A percentile compares a stretch with the other conserved stretches of the same genome.
These are phyloP conservation scores for Naumovozyma castellii DNA, from an alignment of 805 yeast species.

Conservation along the genomic window DNA sequence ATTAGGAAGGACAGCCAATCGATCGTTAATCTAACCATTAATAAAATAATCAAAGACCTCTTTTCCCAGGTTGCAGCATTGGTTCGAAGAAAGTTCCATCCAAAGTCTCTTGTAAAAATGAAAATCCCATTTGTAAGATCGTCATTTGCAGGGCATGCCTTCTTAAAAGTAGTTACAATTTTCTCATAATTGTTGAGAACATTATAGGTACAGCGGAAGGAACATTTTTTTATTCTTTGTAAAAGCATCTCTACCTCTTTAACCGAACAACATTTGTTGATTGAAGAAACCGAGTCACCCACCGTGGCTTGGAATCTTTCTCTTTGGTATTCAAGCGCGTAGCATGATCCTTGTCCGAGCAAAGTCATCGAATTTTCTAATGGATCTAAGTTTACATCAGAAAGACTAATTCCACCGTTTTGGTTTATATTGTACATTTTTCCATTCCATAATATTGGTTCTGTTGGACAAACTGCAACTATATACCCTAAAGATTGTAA, in stretches of 20 bases:
- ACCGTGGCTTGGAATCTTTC: constrained; percentile 48
- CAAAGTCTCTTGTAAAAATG: constrained; percentile 72
- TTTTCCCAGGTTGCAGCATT: constrained; percentile 47
- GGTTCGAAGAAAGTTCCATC: constrained; percentile 57
- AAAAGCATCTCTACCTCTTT: constrained; percentile 67
- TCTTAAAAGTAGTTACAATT: constrained; percentile 44
- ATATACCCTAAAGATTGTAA: constrained; percentile 46
- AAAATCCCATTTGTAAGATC: constrained; percentile 65
- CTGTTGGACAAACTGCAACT: constrained; percentile 64
- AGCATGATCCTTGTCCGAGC: constrained; percentile 49
- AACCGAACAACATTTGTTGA: constrained; percentile 62
- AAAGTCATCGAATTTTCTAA: constrained; percentile 15
- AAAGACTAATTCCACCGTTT: constrained; percentile 18
- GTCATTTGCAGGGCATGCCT: constrained; percentile 60
- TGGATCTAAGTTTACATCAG: constrained; percentile 20
- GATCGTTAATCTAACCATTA: constrained; percentile 64
- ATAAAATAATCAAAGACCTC: constrained; percentile 59
- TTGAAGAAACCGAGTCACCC: constrained; percentile 45
- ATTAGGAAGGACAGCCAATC: constrained; percentile 91
- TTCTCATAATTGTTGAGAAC: constrained; percentile 53
- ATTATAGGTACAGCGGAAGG: constrained; percentile 56
- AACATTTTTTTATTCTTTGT: constrained; percentile 51
- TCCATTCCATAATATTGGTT: constrained; percentile 90
- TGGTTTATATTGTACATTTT: constrained; percentile 39
- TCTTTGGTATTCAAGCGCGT: constrained; percentile 45